Evolutionary conservation across 2,329 filamentous ascomycete species (phyloP).

Genomic region (Neoascochyta sp.): DNA sequence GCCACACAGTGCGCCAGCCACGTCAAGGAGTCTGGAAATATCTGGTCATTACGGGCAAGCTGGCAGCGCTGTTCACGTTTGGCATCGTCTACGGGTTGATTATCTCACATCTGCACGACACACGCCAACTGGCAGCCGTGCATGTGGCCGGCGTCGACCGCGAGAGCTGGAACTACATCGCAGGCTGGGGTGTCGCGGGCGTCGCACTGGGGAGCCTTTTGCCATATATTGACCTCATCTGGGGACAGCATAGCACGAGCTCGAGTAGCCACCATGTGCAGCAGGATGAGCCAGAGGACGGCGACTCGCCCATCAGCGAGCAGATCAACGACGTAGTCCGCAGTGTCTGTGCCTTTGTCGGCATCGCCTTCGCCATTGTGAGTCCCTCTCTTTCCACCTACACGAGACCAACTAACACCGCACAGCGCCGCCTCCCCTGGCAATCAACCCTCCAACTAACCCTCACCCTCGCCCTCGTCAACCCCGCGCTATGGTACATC

Average conservation of each 20-base stretch:
- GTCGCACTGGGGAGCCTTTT: constrained; percentile 73
- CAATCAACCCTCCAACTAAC: constrained; percentile 92
- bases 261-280: constrained; percentile 6
- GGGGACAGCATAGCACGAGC: constrained; percentile 53
- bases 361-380: constrained; percentile 79
- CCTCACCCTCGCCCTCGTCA: constrained; percentile 80
- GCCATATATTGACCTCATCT: constrained; percentile 78
- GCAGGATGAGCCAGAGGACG: constrained; percentile 29
- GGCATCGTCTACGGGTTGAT: constrained; percentile 80
- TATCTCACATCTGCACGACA: constrained; percentile 73
- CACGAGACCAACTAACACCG: constrained; percentile 4
- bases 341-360: constrained; percentile 67
- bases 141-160: constrained; percentile 56
- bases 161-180: constrained; percentile 63
- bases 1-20: no score
- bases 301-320: constrained; percentile 45
- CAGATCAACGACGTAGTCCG: constrained; percentile 74
- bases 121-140: constrained; percentile 60
- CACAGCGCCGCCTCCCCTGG: constrained; percentile 83
- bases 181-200: constrained; percentile 77
- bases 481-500: constrained; percentile 93
- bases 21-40: constrained; percentile 33
- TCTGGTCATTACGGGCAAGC: constrained; percentile 57
- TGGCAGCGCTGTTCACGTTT: constrained; percentile 67
- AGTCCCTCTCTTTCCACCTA: constrained; percentile 37